Evolutionary conservation across 1,284 basidiomycete species (phyloP).

Genomic region (Apiotrichum mycotoxinovorans): DNA sequence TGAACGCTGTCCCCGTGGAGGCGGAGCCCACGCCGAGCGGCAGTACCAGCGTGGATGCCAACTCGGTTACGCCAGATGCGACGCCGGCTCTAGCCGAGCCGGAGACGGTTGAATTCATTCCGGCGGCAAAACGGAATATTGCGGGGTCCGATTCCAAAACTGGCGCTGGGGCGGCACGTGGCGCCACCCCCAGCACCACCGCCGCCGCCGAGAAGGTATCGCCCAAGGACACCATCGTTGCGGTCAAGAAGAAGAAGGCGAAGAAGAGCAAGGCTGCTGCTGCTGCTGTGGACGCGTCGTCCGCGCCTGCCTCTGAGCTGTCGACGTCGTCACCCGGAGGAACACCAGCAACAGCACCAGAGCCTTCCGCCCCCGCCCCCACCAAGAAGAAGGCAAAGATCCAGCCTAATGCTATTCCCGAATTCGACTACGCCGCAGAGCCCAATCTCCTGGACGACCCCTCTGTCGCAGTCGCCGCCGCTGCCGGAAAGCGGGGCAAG

Average conservation of each 20-base stretch:
- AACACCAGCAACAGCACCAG: too few relatives aligned
- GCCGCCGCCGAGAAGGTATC: conserved; percentile 2
- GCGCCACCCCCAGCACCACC: neutral
- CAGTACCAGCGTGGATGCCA: too few relatives aligned
- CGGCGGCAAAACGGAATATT: conserved; percentile 47
- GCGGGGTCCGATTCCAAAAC: conserved; percentile 29
- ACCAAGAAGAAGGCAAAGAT: conserved; percentile 30
- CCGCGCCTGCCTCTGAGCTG: conserved; percentile 2
- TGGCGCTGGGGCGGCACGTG: neutral
- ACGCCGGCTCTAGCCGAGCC: conserved; percentile 35
- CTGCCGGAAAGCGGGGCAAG: conserved; percentile 16
- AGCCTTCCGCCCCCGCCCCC: conserved; percentile 10
- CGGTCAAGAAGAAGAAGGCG: conserved; percentile 35
- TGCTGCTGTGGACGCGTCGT: neutral
- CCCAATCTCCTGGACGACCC: conserved; percentile 71
- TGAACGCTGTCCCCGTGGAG: conserved; percentile 21
- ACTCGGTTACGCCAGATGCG: neutral
- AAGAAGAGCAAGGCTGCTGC: conserved; percentile 13
- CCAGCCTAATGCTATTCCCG: conserved; percentile 48
- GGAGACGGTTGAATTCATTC: conserved; percentile 68
- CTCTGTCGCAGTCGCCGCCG: conserved; percentile 10
- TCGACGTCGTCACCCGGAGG: too few relatives aligned
- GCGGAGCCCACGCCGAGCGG: neutral
- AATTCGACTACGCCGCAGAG: conserved; percentile 70
- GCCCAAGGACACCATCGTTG: conserved; percentile 29